Evolutionary conservation across 2,329 filamentous ascomycete species (phyloP).

Genomic region (Colletotrichum sp.): DNA sequence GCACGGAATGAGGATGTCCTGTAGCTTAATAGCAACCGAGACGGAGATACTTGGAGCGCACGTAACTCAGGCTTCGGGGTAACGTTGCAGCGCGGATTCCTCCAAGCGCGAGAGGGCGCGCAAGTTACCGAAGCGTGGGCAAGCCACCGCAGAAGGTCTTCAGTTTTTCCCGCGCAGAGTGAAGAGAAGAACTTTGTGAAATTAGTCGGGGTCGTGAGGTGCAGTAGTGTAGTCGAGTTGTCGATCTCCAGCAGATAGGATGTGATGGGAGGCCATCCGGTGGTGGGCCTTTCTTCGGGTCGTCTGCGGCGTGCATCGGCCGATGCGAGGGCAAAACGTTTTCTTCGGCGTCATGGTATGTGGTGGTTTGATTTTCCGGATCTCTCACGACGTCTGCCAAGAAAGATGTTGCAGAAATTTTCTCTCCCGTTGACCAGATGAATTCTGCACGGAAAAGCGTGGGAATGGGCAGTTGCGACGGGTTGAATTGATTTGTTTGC

Average conservation of each 20-base stretch:
- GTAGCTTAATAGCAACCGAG: not conserved
- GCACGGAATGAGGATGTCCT: not conserved
- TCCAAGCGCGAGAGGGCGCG: not conserved
- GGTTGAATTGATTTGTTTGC: not conserved
- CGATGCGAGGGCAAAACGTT: not conserved
- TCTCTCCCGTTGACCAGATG: not conserved
- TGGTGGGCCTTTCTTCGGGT: slow-evolving; percentile 1
- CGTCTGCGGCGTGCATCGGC: not conserved
- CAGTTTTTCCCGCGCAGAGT: not conserved
- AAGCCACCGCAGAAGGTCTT: not conserved
- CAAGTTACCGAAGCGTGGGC: not conserved
- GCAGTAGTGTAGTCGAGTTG: not conserved
- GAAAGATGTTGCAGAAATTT: not conserved
- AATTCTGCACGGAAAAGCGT: not conserved
- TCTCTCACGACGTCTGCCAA: not conserved
- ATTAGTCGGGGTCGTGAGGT: not conserved
- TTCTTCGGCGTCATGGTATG: not conserved
- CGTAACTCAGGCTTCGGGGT: not conserved
- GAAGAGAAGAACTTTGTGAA: not conserved
- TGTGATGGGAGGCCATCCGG: not conserved
- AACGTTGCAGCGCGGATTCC: not conserved
- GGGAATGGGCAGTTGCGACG: not conserved
- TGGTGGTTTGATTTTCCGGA: not conserved
- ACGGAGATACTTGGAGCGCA: not conserved
- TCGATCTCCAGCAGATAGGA: not conserved